Evolutionary conservation across 164 flowering plant species (phyloP).

Genomic region (Vitis rupestris): DNA sequence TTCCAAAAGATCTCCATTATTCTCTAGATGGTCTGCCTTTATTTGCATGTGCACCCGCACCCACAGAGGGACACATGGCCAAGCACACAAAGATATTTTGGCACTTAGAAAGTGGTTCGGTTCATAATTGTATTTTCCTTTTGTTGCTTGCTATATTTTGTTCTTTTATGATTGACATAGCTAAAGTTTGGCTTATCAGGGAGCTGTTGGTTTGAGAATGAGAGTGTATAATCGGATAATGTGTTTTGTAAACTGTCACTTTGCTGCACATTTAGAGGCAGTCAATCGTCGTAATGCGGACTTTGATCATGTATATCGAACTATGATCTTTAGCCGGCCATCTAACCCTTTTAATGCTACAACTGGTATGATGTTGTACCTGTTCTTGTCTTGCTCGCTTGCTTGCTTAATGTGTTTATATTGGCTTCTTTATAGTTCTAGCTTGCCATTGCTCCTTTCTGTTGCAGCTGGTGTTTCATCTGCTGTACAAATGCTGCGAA

Average conservation of each 20-base stretch:
- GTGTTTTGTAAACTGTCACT: slow-evolving; percentile 94
- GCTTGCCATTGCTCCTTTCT: slow-evolving; percentile 64
- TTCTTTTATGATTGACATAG: slow-evolving; percentile 3
- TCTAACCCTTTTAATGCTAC: slow-evolving; percentile 47
- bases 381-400: slow-evolving; percentile 47
- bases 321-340: slow-evolving; percentile 70
- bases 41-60: background rate
- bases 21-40: background rate
- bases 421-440: slow-evolving; percentile 64
- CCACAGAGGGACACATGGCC: background rate
- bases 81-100: background rate
- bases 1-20: background rate
- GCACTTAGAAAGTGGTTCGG: too few species aligned
- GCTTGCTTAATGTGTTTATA: slow-evolving; percentile 50
- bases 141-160: background rate
- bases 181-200: slow-evolving; percentile 42
- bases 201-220: slow-evolving; percentile 94
- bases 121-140: background rate
- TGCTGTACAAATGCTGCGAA: slow-evolving; percentile 57
- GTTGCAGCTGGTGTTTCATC: slow-evolving; percentile 79
- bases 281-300: slow-evolving; percentile 95
- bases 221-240: slow-evolving; percentile 78
- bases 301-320: slow-evolving; percentile 83
- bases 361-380: slow-evolving; percentile 60
- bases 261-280: slow-evolving; percentile 98